Conservation (phyloP, 2,329 filamentous ascomycete genomes). For the Rhynchosporium graminicola region DNA sequence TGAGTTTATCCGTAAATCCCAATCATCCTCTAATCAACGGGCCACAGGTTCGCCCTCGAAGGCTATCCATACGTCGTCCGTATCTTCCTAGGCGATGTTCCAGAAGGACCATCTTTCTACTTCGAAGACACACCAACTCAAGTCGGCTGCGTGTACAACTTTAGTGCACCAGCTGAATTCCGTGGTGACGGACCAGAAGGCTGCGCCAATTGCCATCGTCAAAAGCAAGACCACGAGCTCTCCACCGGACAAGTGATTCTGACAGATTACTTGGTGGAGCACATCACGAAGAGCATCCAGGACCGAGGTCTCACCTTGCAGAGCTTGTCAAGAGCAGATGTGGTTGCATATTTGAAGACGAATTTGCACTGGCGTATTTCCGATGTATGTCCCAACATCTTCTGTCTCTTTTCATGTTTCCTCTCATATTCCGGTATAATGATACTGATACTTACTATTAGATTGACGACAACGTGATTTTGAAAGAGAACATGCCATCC, state of each 20-base stretch:
- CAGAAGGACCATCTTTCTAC: constrained; percentile 12
- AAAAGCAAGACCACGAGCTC: constrained; percentile 16
- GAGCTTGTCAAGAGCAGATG: constrained; percentile 17
- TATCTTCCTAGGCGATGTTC: constrained; percentile 23
- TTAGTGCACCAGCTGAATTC: constrained; percentile 24
- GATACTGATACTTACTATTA: background rate
- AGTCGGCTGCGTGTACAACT: constrained; percentile 26
- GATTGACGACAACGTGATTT: constrained; percentile 18
- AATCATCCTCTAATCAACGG: background rate
- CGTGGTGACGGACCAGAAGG: constrained; percentile 18
- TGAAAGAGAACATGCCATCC: constrained; percentile 19
- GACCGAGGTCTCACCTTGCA: constrained; percentile 15
- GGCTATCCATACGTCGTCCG: constrained; percentile 23
- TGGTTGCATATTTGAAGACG: constrained; percentile 19
- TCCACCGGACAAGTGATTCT: constrained; percentile 24
- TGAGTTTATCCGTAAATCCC: background rate
- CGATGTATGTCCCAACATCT: constrained; percentile 18
- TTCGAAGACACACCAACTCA: constrained; percentile 20
- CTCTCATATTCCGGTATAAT: too few species aligned
- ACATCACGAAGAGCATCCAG: constrained; percentile 18
- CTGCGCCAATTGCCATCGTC: constrained; percentile 20
- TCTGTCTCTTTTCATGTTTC: background rate
- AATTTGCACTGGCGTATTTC: constrained; percentile 26
- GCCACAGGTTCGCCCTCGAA: constrained; percentile 20
- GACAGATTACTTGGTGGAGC: constrained; percentile 21